Base-by-base conservation (phyloP, 192 early-diverging fungal genomes). In the Backusella circina region DNA sequence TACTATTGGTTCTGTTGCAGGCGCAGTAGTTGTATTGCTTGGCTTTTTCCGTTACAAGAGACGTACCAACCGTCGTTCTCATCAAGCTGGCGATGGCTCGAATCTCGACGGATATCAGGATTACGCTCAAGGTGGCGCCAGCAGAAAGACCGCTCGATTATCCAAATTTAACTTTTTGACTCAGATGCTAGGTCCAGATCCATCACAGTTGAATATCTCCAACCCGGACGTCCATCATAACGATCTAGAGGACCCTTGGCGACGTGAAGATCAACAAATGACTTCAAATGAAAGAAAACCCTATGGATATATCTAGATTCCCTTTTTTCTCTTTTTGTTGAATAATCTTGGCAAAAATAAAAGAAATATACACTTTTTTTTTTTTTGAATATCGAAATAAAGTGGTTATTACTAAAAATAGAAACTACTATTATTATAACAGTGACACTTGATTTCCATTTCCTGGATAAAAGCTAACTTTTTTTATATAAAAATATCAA, bases 101-200 rank as follows among this genome's bases (percentile, higher is more conserved):
- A 33, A 33, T 16, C 28, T 33, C 31, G 32, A 54, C 5, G 32
- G 30, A 16, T 33, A 72, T 30, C 38, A 72, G 16, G 33, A 67
- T 16, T 33, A 67, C 9, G 30, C 7, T 18, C 15, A 2, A 12
- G 65, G 65, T 61, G 33, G 10, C 32, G 28, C 18, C 16, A 33
- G 35, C 65, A 33, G 65, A 67, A 70, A 61, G 54, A 61, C 54
- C 54, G 68, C 68, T 28, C 73, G 73, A 1, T 30, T 65, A 30
- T 74, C 73, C n/a, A 74, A 74, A 65, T 74, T 65, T 12, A 36
- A 50, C 18, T 74, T 74, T 41, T 41, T 74, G 57, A 31, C 73
- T 26, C 54, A 74, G 38, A 64, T 41, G 28, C 26, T 74, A 7
- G 54, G 54, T 61, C 54, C 54, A 61, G 54, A 61, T 61, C 23